Base-by-base conservation (phyloP, 805 yeast species). In the Ogataea polymorpha region DNA sequence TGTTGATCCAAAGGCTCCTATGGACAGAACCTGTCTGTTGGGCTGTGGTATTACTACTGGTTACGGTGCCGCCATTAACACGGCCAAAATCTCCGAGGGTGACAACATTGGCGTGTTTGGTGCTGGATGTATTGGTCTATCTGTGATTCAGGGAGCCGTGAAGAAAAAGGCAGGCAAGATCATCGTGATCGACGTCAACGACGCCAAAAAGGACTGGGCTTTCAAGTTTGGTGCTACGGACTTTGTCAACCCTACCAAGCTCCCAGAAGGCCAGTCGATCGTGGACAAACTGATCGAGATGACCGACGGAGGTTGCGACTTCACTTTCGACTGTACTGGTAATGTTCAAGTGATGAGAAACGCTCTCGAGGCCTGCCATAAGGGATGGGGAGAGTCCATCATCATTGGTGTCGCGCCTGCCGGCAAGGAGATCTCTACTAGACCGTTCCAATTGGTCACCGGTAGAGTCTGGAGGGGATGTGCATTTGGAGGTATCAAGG, bases 21-120 rank as follows among this genome's bases (percentile, higher is more conserved):
- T 81, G 63, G 96, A 87, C 60, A 79, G 83, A 61, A 85, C 90
- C 28, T 89, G 98, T 72, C 70, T 95, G 65, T 77, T 95, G 56
- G 99, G 99, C 37, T 93, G 99, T 67, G 99, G 99, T 73, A 86
- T 93, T 58, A 93, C 99, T 40, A 93, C 99, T 39, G 99, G 99
- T 50, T 86, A 86, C 62, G 99, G 99, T 66, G 96, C 98, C 37
- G 99, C 97, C 40, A 77, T 86, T 55, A 86, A 86, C 71, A 87
- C 96, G 37, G 98, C 97, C 45, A 75, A 86, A 55, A 91, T 95
- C 45, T 81, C 84, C 61, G 74, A 79, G 62, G 97, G 96, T 54
- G 97, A 91, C 62, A 86, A 84, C 46, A 89, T 93, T 48, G 99
- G 96, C 33, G 86, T 93, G 30, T 93, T 95, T 61, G 99, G 99